Base-by-base conservation (phyloP, 2,329 filamentous ascomycete species). In the Basipetospora chlamydospora region DNA sequence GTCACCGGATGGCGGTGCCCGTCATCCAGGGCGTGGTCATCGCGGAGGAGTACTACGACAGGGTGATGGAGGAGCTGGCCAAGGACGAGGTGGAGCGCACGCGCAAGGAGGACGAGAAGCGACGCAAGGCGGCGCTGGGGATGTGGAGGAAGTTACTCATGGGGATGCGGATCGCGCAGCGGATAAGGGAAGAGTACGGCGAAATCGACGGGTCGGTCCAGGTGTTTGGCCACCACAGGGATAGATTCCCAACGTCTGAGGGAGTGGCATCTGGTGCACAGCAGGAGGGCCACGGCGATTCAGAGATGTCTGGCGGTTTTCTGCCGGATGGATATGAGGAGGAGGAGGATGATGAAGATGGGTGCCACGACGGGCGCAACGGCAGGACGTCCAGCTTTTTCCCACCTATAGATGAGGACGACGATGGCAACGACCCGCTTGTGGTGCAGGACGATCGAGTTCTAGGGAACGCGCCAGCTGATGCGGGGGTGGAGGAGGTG, bases 11-110 rank as follows among this genome's bases (percentile, higher is more conserved):
- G 68, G 90, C 90, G 5, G 85, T 96, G 1, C 90, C 90, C 0
- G 76, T 95, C 1, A 80, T 96, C 20, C 80, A 83, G 37, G 90
- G 88, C 1, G 85, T 95, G 1, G 86, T 98, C 0, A 72, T 95
- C 2, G 84, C 88, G 0, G 71, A 76, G 43, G 87, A 93, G 55
- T 70, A 94, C 45, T 73, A 82, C 41, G 73, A 77, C 12, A 53
- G 70, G 23, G 69, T 95, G 1, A 74, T 83, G 52, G 80, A 84
- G 49, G 80, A 87, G 43, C 81, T 92, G 61, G 70, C 75, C 26
- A 78, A 77, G 39, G 80, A 90, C 42, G 81, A 84, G 45, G 74
- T 70, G 5, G 85, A 92, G 53, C 71, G 76, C 36, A 65, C 66
- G 33, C 73, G 79, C 35, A 88, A 85, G 47, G 86, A 93, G 50